Conservation (phyloP, 1,284 basidiomycete genomes). For the Trichosporon coremiiforme region DNA sequence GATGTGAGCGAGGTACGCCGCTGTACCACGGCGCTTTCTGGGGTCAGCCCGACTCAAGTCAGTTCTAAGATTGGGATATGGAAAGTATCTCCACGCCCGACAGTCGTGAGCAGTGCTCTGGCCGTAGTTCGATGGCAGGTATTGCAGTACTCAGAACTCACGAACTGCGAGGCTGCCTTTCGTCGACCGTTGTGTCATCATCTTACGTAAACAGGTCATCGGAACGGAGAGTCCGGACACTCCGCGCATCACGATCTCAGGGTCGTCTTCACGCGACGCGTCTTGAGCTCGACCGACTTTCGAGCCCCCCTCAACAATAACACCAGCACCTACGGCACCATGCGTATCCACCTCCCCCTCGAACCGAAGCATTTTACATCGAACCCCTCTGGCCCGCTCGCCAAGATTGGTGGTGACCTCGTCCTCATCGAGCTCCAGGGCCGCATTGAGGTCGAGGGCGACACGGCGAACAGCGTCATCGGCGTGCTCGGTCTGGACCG, state of each 20-base stretch:
- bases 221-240: not conserved
- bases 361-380: constrained; percentile 42
- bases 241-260: not conserved
- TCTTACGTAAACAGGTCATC: no score
- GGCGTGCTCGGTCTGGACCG: constrained; percentile 54
- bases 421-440: constrained; percentile 76
- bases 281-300: constrained; percentile 1
- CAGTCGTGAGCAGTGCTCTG: no score
- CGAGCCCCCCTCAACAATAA: not conserved
- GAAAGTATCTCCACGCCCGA: no score
- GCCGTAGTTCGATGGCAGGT: no score
- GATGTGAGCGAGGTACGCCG: no score
- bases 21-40: no score
- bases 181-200: no score
- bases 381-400: constrained; percentile 40
- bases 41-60: not conserved
- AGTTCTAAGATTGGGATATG: not conserved
- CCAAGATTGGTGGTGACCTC: constrained; percentile 50
- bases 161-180: no score
- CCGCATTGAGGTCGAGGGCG: constrained; percentile 59
- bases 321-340: constrained; percentile 25
- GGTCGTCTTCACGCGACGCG: constrained; percentile 8
- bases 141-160: no score
- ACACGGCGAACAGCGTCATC: constrained; percentile 47
- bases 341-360: constrained; percentile 56